These are phyloP conservation scores for Umbelopsis sp. DNA, from an alignment of 192 early-diverging fungal genomes.

Conservation along the genomic window DNA sequence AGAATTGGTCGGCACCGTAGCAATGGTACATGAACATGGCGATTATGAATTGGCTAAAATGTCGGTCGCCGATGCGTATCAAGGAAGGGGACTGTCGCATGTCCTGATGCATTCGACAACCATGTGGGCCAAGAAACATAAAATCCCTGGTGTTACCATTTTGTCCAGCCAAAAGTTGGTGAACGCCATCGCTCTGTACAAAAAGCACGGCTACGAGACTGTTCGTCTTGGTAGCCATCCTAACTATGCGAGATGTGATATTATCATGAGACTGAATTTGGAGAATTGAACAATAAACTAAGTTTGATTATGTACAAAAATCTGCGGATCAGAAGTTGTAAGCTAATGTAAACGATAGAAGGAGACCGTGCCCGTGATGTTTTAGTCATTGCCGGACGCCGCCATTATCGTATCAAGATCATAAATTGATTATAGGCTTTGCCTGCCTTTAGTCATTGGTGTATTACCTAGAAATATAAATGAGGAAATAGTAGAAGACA, in stretches of 20 bases:
- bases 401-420: no score
- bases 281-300: background rate
- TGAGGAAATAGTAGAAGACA: no score
- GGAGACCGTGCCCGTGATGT: no score
- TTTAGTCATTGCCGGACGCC: no score
- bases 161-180: background rate
- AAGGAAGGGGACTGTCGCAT: slow-evolving; percentile 18
- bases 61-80: slow-evolving; percentile 5
- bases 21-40: slow-evolving; percentile 2
- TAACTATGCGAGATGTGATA: slow-evolving; percentile 3
- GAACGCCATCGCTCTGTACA: background rate
- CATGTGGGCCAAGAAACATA: background rate
- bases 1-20: slow-evolving; percentile 9
- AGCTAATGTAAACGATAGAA: no score
- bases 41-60: slow-evolving; percentile 22
- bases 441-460: no score
- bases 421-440: no score
- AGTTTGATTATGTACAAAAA: no score
- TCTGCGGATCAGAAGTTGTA: no score
- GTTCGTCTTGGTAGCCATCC: slow-evolving; percentile 9
- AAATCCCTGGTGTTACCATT: background rate
- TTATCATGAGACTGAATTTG: slow-evolving; percentile 1
- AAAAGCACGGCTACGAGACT: background rate
- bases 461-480: no score
- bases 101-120: background rate